phyloP scores from a whole-genome alignment of 2,329 filamentous ascomycete species.

The Colletotrichum sp. region DNA sequence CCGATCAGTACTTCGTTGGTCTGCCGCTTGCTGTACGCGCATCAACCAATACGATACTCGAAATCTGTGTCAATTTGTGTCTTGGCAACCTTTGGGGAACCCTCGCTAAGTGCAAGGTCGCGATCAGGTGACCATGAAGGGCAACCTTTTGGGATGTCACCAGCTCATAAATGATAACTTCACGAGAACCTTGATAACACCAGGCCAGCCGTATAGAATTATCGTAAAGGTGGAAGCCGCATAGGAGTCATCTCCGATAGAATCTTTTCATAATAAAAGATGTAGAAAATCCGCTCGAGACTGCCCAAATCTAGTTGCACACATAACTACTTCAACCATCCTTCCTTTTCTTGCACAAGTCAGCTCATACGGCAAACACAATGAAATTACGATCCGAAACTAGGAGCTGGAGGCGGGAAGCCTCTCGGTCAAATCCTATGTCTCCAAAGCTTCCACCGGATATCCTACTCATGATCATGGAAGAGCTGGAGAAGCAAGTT shows the following conservation, averaged over 20 bases:
- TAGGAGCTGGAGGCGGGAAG: background rate
- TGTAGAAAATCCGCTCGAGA: background rate
- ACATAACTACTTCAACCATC: background rate
- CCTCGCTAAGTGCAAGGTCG: background rate
- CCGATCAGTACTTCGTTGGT: background rate
- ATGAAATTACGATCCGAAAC: background rate
- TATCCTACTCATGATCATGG: background rate
- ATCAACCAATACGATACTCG: rapidly evolving
- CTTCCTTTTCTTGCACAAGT: background rate
- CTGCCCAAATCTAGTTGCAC: background rate
- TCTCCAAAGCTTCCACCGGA: background rate
- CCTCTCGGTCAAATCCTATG: background rate
- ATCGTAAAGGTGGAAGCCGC: background rate
- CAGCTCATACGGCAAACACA: background rate
- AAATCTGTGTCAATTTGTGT: background rate
- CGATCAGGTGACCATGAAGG: background rate
- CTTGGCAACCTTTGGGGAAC: background rate
- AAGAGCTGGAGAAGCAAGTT: background rate
- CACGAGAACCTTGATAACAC: background rate
- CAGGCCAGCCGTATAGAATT: background rate
- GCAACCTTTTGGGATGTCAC: background rate
- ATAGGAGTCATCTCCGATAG: background rate
- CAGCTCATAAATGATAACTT: background rate
- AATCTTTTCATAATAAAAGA: background rate
- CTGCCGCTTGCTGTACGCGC: background rate